Base-by-base conservation (phyloP, 805 yeast genomes). In the Candida silvicultrix region DNA sequence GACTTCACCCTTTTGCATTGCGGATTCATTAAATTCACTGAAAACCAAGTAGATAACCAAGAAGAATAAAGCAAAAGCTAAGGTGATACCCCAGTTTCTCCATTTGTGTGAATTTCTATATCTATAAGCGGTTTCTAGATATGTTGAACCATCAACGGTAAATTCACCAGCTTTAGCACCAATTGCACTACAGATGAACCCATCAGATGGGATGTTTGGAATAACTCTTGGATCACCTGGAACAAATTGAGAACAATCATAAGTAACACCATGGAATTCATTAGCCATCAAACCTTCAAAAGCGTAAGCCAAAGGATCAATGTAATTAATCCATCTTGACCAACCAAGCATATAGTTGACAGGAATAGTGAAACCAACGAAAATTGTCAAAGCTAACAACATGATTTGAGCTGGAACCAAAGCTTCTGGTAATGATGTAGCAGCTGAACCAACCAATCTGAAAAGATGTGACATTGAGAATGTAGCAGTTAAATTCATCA, bases 1-100 rank as follows among this genome's bases (percentile, higher is more conserved):
- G 29, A 83, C 71, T 63, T 84, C 90, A 70, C 90, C 90, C 64
- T 79, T 79, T 62, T 80, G 85, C 69, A 74, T 71, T 3, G 85
- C 78, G 59, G 83, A 80, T 57, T 73, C 75, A 55, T 79, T 78
- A 50, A 57, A 65, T 59, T 85, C 90, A 44, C 79, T 73, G 47
- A 79, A 67, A 3, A 66, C 32, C 48, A 85, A 60, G 60, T 83
- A 83, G 11, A 76, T 67, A 43, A 52, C 56, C 45, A 82, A 69
- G 64, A 84, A 81, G 62, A 79, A 71, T 39, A 81, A 47, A 21
- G 66, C 63, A 58, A 74, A 85, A 1, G 72, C 88, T 49, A 81
- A 42, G 36, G 71, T 62, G 51, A 86, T 82, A 60, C 90, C 87
- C 49, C 68, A 71, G 53, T 81, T 75, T 66, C 86, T 73, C 87